Evolutionary conservation across 306 rosid genomes (phyloP), one percentile per base, ranked within the genome.

Genomic region (Alnus rubra): DNA sequence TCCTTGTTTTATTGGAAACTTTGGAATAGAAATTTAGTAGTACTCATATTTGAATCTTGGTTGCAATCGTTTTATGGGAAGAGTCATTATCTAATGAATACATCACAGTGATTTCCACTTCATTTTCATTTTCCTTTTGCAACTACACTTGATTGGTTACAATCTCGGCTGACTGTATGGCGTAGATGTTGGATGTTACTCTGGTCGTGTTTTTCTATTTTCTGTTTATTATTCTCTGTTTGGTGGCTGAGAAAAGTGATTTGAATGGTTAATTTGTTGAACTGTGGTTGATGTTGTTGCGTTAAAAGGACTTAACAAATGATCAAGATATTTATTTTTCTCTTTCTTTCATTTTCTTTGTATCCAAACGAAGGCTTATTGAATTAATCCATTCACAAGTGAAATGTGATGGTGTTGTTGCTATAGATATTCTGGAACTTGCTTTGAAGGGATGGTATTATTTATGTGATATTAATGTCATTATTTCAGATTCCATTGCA

Each of bases 401-500:
- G 33, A 23, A 59, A 28, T 8, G 65, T 28, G 37, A 59, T 59
- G 15, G 65, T 23, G 39, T 23, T 28, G 69, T 45, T 18, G 58
- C 62, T 9, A 53, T 23, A 37, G 53, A 4, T 50, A 33, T 31
- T 12, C 47, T 15, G 54, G 31, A 52, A 52, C 63, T 18, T 19
- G 50, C 45, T 55, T 59, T 58, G 45, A 73, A 19, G 65, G 33
- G 12, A 33, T 60, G 50, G 30, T 42, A 15, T 74, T 15, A 39
- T 45, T 54, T 31, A 79, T 52, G 35, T 39, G 64, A 48, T 39
- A 55, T 54, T 59, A 69, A 69, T 45, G 8, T 47, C 19, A 37
- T 81, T 39, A 4, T 47, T 23, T 59, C 80, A 76, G 84, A 60
- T 64, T 80, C 47, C 18, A 72, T 65, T 48, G 85, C 37, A 53